A percentile compares a stretch with the other conserved stretches of the same genome.
Conservation (phyloP, 1,284 basidiomycete species). For the Trichosporon ovoides region DNA sequence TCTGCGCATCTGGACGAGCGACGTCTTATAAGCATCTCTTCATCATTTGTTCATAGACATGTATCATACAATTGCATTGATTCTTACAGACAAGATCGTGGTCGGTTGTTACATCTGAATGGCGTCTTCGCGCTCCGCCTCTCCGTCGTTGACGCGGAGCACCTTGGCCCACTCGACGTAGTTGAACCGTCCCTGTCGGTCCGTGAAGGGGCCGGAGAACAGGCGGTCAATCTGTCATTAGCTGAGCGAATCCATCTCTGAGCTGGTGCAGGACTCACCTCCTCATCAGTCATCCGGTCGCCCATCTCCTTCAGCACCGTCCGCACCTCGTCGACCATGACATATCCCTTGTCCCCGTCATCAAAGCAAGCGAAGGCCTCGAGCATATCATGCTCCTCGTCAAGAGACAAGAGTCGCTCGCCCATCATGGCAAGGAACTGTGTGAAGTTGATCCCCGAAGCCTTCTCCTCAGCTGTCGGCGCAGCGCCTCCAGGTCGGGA, state of each 20-base stretch:
- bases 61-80: constrained; percentile 16
- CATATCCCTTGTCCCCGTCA: constrained; percentile 73
- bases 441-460: constrained; percentile 69
- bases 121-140: constrained; percentile 45
- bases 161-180: constrained; percentile 90
- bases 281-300: constrained; percentile 69
- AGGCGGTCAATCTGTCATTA: constrained; percentile 70
- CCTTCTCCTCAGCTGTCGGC: constrained; percentile 21
- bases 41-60: constrained; percentile 1
- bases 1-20: constrained; percentile 23
- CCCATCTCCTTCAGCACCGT: constrained; percentile 76
- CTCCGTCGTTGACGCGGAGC: constrained; percentile 72
- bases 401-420: constrained; percentile 81
- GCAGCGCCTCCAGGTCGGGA: constrained; percentile 59
- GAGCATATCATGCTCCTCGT: constrained; percentile 75
- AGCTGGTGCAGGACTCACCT: constrained; percentile 56
- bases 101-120: background rate
- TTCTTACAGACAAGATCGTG: constrained; percentile 7
- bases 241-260: background rate
- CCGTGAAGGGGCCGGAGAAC: constrained; percentile 75
- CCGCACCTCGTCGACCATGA: constrained; percentile 74
- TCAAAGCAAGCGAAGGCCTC: constrained; percentile 90
- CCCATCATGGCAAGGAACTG: constrained; percentile 96
- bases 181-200: constrained; percentile 76
- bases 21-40: background rate